Percentiles rank a stretch among this genome's conserved stretches.
phyloP scores from a whole-genome alignment of 129 eudicot species.

The Chrysanthemum makinoi region DNA sequence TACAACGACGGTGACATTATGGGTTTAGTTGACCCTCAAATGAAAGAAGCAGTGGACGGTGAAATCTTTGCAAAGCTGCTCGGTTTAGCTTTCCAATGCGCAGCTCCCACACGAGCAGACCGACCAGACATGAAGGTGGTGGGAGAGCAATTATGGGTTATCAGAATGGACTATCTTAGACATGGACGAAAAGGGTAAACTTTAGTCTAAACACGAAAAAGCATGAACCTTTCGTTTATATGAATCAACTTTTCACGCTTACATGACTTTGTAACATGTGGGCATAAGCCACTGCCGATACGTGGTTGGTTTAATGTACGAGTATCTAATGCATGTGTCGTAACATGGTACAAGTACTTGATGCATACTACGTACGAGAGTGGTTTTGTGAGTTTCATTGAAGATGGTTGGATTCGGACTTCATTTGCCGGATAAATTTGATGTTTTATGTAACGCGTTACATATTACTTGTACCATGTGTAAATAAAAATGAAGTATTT shows the following conservation, averaged over 20 bases:
- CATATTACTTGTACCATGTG: conserved; percentile 23
- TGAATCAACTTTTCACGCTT: conserved; percentile 21
- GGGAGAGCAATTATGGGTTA: conserved; percentile 82
- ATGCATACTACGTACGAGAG: background rate
- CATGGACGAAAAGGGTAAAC: conserved; percentile 40
- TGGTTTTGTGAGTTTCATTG: conserved; percentile 6
- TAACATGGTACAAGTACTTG: conserved; percentile 13
- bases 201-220: conserved; percentile 17
- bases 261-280: conserved; percentile 30
- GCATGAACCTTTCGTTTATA: conserved; percentile 15
- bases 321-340: conserved; percentile 24
- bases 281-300: conserved; percentile 8
- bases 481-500: conserved; percentile 13
- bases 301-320: conserved; percentile 29
- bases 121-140: conserved; percentile 91
- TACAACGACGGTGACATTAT: conserved; percentile 63
- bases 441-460: background rate
- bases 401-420: conserved; percentile 24
- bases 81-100: conserved; percentile 75
- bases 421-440: conserved; percentile 16
- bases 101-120: conserved; percentile 76
- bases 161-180: conserved; percentile 68
- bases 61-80: conserved; percentile 61
- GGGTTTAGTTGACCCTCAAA: conserved; percentile 68
- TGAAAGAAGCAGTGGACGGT: conserved; percentile 53